A percentile compares a stretch with the other conserved stretches of the same genome.
These are phyloP conservation scores for Lycium ferocissimum DNA, from an alignment of 257 asterid species.

Conservation along the genomic window DNA sequence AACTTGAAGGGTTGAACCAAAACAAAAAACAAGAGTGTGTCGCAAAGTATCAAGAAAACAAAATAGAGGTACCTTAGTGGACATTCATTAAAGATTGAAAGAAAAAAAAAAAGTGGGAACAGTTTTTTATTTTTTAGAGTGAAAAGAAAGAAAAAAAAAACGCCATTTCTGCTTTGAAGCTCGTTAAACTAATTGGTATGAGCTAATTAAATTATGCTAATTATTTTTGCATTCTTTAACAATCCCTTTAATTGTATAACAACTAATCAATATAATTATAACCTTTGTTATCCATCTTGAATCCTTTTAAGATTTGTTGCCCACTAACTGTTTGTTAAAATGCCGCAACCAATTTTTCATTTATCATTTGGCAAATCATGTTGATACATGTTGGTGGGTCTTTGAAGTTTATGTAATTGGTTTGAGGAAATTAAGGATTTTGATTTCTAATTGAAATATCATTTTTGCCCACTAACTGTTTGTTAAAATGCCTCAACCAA, in stretches of 20 bases:
- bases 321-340: neutral
- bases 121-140: neutral
- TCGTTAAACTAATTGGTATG: constrained; percentile 4
- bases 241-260: neutral
- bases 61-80: no score
- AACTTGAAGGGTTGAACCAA: no score
- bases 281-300: neutral
- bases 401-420: neutral
- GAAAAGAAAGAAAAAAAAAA: neutral
- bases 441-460: neutral
- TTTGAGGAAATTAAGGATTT: neutral
- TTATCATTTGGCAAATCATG: neutral
- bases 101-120: neutral
- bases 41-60: no score
- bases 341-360: neutral
- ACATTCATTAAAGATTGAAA: no score
- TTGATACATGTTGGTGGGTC: neutral
- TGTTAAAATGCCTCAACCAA: neutral
- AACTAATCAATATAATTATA: neutral
- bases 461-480: neutral
- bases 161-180: neutral
- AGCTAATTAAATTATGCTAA: neutral
- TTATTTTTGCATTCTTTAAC: neutral
- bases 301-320: neutral
- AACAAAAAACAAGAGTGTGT: no score